Percentiles rank a stretch among this genome's conserved stretches.
These are phyloP conservation scores for Fusarium palustre DNA, from an alignment of 2,329 filamentous ascomycete genomes.

Conservation along the genomic window DNA sequence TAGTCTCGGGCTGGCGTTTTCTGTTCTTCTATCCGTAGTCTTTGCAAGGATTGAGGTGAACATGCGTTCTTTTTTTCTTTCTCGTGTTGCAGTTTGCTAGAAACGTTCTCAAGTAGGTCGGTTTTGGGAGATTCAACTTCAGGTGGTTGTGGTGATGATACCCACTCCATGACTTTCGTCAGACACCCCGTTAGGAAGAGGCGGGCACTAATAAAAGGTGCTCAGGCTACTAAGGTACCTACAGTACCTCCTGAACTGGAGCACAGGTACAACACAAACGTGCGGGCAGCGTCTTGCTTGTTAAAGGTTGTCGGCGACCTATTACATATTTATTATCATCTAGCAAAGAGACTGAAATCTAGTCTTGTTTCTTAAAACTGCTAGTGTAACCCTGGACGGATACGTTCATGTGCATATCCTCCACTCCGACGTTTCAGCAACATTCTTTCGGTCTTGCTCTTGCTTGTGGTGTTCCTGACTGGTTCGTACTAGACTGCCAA, in stretches of 20 bases:
- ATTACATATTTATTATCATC: too few species aligned
- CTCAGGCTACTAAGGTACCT: too few species aligned
- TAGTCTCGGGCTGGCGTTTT: constrained; percentile 17
- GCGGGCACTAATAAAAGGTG: background rate
- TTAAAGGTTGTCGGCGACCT: background rate
- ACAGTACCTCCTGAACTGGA: background rate
- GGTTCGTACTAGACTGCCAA: constrained; percentile 10
- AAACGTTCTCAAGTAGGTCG: constrained; percentile 13
- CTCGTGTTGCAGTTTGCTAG: constrained; percentile 3
- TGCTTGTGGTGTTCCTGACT: background rate
- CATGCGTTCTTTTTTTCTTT: background rate
- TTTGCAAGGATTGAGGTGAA: background rate
- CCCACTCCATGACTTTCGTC: constrained; percentile 14
- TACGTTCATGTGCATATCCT: constrained; percentile 31
- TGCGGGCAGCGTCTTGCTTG: constrained; percentile 1
- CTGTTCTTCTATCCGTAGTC: background rate
- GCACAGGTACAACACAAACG: constrained; percentile 26
- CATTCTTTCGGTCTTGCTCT: constrained; percentile 31
- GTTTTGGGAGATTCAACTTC: constrained; percentile 35
- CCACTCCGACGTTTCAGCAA: constrained; percentile 38
- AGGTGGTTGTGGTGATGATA: constrained; percentile 39
- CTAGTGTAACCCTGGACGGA: constrained; percentile 18
- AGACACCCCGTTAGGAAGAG: background rate
- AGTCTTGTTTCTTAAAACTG: background rate
- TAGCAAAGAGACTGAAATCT: background rate